phyloP scores from a whole-genome alignment of 768 basidiomycete genomes.

The Dendrothele bispora region DNA sequence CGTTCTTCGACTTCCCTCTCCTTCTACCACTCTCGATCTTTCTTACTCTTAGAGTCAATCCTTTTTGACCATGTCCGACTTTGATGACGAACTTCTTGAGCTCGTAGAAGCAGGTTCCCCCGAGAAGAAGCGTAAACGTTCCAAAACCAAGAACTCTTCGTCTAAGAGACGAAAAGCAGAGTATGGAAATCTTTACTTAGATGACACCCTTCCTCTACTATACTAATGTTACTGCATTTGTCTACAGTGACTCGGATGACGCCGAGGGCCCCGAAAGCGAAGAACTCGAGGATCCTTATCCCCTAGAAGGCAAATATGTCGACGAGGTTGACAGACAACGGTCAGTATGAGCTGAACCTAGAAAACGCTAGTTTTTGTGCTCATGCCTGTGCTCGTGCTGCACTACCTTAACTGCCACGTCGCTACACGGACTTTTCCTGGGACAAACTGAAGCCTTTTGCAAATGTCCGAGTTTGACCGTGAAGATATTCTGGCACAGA shows the following conservation, averaged over 20 bases:
- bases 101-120: slow-evolving; percentile 65
- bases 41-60: no score
- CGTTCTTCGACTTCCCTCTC: no score
- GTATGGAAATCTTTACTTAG: slow-evolving; percentile 43
- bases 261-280: slow-evolving; percentile 62
- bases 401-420: no score
- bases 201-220: slow-evolving; percentile 11
- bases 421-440: slow-evolving; percentile 2
- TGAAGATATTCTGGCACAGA: slow-evolving; percentile 79
- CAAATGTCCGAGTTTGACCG: slow-evolving; percentile 85
- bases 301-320: slow-evolving; percentile 87
- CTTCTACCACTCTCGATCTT: no score
- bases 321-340: slow-evolving; percentile 80
- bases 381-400: no score
- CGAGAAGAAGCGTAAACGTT: slow-evolving; percentile 65
- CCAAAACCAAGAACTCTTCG: slow-evolving; percentile 44
- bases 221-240: slow-evolving; percentile 9
- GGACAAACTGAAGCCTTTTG: slow-evolving; percentile 61
- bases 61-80: slow-evolving; percentile 52
- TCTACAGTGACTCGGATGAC: slow-evolving; percentile 43
- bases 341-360: slow-evolving; percentile 57
- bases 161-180: slow-evolving; percentile 72
- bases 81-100: slow-evolving; percentile 75
- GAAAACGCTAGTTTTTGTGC: no score
- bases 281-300: slow-evolving; percentile 70